Conservation (phyloP, 163 green algal genomes). For the Trebouxia gelatinosa region DNA sequence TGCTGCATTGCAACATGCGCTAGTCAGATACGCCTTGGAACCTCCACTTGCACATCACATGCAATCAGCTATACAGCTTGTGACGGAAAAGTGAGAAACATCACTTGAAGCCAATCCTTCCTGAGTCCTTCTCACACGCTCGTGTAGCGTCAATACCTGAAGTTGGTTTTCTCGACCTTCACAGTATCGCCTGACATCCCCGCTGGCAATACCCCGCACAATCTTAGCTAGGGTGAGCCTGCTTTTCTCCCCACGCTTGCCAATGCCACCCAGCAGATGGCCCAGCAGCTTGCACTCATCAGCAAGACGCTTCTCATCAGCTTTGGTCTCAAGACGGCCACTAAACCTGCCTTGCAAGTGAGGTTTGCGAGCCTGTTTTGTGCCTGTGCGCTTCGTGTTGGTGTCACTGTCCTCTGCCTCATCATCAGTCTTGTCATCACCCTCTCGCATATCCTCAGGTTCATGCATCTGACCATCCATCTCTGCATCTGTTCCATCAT, state of each 20-base stretch:
- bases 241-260: constrained; percentile 70
- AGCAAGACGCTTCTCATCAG: constrained; percentile 77
- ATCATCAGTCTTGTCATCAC: constrained; percentile 9
- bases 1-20: constrained; percentile 32
- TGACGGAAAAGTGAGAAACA: too few relatives aligned
- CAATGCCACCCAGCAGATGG: constrained; percentile 68
- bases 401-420: constrained; percentile 21
- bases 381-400: constrained; percentile 2
- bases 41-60: too few relatives aligned
- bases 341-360: constrained; percentile 43
- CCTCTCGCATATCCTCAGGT: too few relatives aligned
- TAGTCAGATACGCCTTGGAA: too few relatives aligned
- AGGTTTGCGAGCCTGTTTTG: constrained; percentile 24
- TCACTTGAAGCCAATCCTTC: too few relatives aligned
- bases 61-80: too few relatives aligned
- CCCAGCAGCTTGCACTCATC: constrained; percentile 80
- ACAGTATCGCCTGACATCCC: constrained; percentile 64
- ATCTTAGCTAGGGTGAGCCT: constrained; percentile 82
- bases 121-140: too few relatives aligned
- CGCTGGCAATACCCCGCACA: constrained; percentile 76
- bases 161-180: constrained; percentile 48
- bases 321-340: constrained; percentile 80
- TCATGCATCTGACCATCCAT: too few relatives aligned
- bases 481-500: too few relatives aligned
- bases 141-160: too few relatives aligned